Base-by-base conservation (phyloP, 768 basidiomycete species). In the Rhodocollybia butyracea region DNA sequence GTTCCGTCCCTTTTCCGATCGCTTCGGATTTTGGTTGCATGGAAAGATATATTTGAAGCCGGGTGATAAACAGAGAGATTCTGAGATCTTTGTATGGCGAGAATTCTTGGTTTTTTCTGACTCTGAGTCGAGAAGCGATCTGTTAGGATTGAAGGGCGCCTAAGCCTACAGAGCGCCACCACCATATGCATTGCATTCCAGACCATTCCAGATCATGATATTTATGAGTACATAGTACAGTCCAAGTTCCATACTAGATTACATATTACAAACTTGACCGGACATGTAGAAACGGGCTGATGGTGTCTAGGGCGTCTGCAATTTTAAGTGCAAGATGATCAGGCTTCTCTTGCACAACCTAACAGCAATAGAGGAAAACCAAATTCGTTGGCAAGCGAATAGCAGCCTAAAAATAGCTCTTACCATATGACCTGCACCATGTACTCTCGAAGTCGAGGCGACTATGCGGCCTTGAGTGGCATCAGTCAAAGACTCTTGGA, bases 351-450 rank as follows among this genome's bases (percentile, higher is more conserved):
- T 79, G 79, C 0, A 78, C 72, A 27, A 80, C 61, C 77, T 79
- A 24, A 4, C 29, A 26, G 41, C 32, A 47, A 26, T 30, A 34
- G 8, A 15, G 41, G 15, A 19, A 45, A 32, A 41, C 7, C 31
- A 32, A 24, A 52, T 46, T 10, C 34, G 54, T 30, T 4, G 29
- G 19, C 26, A 26, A 54, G 43, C 42, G 30, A 54, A 19, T 5
- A 19, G 13, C 24, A 38, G n/a, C 22, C 26, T 21, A 34, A 48
- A 22, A 27, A 15, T 22, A 13, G 5, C 11, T 31, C 45, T 42
- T 56, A 77, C 80, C 69, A 78, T 67, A 66, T 82, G 80, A 22
- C 80, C 79, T n/a, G 73, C 69, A 43, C 69, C 68, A 48, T 76
- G 63, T 1, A 82, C 66, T 46, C 66, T 71, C 31, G 68, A 71